Base-by-base conservation (phyloP, 23 red algal species). In the Gracilaria vermiculophylla region DNA sequence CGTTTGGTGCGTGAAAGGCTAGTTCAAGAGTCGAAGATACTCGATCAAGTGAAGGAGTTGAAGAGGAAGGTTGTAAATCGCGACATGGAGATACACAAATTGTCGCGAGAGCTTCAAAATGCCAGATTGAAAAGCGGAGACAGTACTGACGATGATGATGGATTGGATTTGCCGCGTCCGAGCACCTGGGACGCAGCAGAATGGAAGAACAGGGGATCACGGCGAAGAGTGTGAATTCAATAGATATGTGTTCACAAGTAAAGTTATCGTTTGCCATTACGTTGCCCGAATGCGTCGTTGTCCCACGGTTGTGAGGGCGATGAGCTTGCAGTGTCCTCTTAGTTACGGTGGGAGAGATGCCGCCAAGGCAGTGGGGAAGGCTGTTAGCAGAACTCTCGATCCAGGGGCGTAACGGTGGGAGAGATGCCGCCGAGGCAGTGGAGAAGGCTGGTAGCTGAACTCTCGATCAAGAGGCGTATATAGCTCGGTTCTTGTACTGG, bases 41-140 rank as follows among this genome's bases (percentile, higher is more conserved):
- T 82, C 17, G 55, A 91, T 39, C 82, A 93, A 61, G 88, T 87
- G 36, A 70, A 89, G 77, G 28, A 76, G 62, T 53, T 97, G 47
- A 97, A 97, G 76, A 75, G 77, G 41, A 74, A 92, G 69, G 89
- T 97, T 24, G 23, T 72, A 19, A 27, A 67, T 29, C 44, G 53
- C 14, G 60, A 91, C 45, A 69, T 91, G 75, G 73, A 91, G 75
- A 91, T 91, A 24, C 47, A 69, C 15, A 81, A 74, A 25, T 58
- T 91, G 56, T 91, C 87, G 25, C 36, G 54, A 14, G 34, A 69
- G 60, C 32, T 91, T 16, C 50, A 79, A 32, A 57, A 79, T 54
- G 50, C 49, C 33, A 54, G 42, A 14, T 11, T 79, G 49, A 73
- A 28, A 73, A 20, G 4, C 37, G 67, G 67, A 28, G 67, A 73